These are phyloP conservation scores for Dendrobium nobile DNA, from an alignment of 106 monocot species.

Conservation along the genomic window DNA sequence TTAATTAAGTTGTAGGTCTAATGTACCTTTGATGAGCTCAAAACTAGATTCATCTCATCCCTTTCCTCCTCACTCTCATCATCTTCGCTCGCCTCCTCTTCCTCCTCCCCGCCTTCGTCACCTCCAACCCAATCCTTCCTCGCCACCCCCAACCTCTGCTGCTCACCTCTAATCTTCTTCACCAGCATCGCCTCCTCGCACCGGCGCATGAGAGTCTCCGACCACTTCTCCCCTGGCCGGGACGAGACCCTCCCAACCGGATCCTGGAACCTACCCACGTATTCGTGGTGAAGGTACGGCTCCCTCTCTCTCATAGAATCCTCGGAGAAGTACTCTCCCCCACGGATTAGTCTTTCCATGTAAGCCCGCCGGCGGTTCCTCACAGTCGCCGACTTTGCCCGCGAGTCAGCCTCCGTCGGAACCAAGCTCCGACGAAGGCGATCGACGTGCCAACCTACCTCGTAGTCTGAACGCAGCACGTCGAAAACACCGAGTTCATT, in stretches of 20 bases:
- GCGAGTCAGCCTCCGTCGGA: conserved; percentile 31
- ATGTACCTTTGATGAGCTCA: not conserved
- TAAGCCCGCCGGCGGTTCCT: conserved; percentile 77
- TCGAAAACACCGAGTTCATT: conserved; percentile 66
- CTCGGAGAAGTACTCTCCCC: conserved; percentile 88
- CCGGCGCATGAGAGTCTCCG: conserved; percentile 80
- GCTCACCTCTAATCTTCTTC: conserved; percentile 75
- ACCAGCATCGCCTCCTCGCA: conserved; percentile 65
- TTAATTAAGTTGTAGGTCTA: not conserved
- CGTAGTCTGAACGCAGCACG: conserved; percentile 45
- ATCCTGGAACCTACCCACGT: conserved; percentile 82
- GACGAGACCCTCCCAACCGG: conserved; percentile 55
- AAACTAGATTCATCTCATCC: not conserved
- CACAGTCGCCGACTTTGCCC: conserved; percentile 31
- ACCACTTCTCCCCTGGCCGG: conserved; percentile 87
- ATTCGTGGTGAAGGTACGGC: conserved; percentile 83
- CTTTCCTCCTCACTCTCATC: conserved; percentile 40
- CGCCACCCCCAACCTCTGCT: conserved; percentile 62
- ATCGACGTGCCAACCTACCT: conserved; percentile 68
- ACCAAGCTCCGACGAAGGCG: conserved; percentile 21
- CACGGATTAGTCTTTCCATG: conserved; percentile 46
- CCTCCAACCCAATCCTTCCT: conserved; percentile 74
- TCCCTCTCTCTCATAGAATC: conserved; percentile 92
- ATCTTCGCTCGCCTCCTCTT: conserved; percentile 47
- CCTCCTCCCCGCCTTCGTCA: conserved; percentile 14